Evolutionary conservation across 129 eudicot genomes (phyloP), one percentile per base, ranked within the genome.

Genomic region (Escallonia rubra): DNA sequence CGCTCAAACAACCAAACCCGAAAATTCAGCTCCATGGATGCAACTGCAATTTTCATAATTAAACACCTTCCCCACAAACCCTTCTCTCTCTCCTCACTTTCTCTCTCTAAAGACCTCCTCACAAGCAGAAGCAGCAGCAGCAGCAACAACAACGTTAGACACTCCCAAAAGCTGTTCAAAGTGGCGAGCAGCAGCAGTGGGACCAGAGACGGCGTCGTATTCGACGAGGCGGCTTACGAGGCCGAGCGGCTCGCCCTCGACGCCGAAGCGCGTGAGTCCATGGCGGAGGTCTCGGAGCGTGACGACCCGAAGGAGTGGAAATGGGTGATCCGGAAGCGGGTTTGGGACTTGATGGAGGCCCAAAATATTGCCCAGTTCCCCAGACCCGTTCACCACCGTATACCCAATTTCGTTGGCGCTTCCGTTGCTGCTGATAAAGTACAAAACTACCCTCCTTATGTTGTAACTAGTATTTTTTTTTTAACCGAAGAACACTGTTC

Each of bases 301-400:
- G 34, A 72, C 4, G 96, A 85, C 63, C 94, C 94, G 23, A 88
- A 79, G 65, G 98, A 91, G 3, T 91, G 96, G 97, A 88, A 88
- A 78, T 86, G 96, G 91, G 80, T 48, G 34, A 83, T 85, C 50
- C 76, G 98, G 11, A 91, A 88, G 72, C 84, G 91, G 87, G 74
- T 91, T 65, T 91, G 98, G 98, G 98, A 91, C 74, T 73, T 81
- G 54, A 88, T 91, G 98, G 96, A 91, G 80, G 87, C 89, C 7
- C 69, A 39, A 6, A 83, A 91, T 16, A 88, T 91, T 41, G 98
- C 98, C 11, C 91, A 83, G 72, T 91, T 91, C 66, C 98, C 96
- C 4, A 67, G 98, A 13, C 98, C 98, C 68, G 96, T 91, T 75
- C 98, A 91, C 64, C 98, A 86, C 43, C 88, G 98, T 12, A 91